A percentile compares a stretch with the other conserved stretches of the same genome.
Conservation (phyloP, 169 alveolate genomes). For the Eimeria tenella region DNA sequence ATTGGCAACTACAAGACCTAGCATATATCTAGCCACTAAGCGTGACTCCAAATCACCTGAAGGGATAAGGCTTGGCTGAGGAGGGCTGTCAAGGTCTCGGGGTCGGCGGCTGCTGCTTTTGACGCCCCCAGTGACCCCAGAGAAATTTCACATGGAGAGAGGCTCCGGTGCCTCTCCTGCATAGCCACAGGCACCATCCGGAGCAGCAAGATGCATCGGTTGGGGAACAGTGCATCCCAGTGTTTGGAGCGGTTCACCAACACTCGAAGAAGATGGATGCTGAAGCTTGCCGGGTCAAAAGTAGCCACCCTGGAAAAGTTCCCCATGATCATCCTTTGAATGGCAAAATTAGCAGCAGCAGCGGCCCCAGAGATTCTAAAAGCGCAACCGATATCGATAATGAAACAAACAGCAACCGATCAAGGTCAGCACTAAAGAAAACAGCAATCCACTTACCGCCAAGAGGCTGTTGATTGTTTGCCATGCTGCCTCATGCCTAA, state of each 20-base stretch:
- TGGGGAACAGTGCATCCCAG: too few species aligned
- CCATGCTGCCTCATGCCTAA: slow-evolving; percentile 31
- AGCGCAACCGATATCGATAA: neutral
- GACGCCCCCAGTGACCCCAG: slow-evolving; percentile 48
- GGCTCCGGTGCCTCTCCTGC: neutral
- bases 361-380: neutral
- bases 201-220: too few species aligned
- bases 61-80: slow-evolving; percentile 47
- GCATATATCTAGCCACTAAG: too few species aligned
- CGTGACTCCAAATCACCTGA: neutral
- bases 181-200: neutral
- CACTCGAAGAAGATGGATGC: too few species aligned
- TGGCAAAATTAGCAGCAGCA: neutral
- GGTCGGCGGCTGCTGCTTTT: slow-evolving; percentile 51
- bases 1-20: too few species aligned
- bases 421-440: neutral
- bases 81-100: slow-evolving; percentile 24
- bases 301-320: too few species aligned
- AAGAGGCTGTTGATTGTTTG: neutral
- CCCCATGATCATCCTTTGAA: too few species aligned
- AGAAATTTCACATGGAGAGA: slow-evolving; percentile 11
- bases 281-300: too few species aligned
- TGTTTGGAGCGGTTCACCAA: too few species aligned
- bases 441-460: slow-evolving; percentile 1
- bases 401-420: neutral